These are phyloP conservation scores for Astrothelium subdiscretum DNA, from an alignment of 495 filamentous ascomycete species.

Conservation along the genomic window DNA sequence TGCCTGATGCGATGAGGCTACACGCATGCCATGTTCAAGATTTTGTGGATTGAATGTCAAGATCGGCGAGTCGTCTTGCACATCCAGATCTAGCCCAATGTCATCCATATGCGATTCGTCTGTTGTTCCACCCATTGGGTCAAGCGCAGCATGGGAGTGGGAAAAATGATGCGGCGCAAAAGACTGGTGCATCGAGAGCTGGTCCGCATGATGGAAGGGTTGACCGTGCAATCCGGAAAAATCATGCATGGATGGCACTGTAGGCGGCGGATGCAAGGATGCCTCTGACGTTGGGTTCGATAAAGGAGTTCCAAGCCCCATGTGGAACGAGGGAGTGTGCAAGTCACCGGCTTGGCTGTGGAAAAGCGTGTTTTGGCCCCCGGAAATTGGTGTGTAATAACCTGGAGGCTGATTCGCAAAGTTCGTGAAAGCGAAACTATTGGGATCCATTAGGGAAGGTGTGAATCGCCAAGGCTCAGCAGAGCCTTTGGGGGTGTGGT, in stretches of 20 bases:
- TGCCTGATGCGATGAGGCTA: constrained; percentile 17
- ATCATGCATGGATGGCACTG: constrained; percentile 42
- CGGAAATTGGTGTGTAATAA: constrained; percentile 83
- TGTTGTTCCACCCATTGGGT: constrained; percentile 55
- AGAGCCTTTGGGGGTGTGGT: constrained; percentile 64
- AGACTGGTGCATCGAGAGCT: constrained; percentile 65
- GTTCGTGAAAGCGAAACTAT: constrained; percentile 62
- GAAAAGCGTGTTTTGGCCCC: constrained; percentile 69
- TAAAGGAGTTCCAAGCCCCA: constrained; percentile 73
- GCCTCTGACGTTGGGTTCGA: constrained; percentile 61
- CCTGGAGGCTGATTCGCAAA: constrained; percentile 70
- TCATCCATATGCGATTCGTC: constrained; percentile 53
- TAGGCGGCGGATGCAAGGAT: constrained; percentile 44
- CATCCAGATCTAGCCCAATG: constrained; percentile 30
- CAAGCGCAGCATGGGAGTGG: constrained; percentile 17
- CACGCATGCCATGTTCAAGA: constrained; percentile 17
- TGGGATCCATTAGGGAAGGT: constrained; percentile 75
- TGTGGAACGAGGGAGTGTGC: constrained; percentile 64
- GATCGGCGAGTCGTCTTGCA: constrained; percentile 29
- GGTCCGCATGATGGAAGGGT: constrained; percentile 62
- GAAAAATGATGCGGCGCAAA: constrained; percentile 29
- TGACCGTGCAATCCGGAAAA: constrained; percentile 53
- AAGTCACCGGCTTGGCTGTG: constrained; percentile 81
- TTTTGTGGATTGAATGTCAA: constrained; percentile 23
- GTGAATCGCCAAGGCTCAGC: constrained; percentile 77